phyloP scores from a whole-genome alignment of 352 stramenopile species.

The Albugo laibachii region DNA sequence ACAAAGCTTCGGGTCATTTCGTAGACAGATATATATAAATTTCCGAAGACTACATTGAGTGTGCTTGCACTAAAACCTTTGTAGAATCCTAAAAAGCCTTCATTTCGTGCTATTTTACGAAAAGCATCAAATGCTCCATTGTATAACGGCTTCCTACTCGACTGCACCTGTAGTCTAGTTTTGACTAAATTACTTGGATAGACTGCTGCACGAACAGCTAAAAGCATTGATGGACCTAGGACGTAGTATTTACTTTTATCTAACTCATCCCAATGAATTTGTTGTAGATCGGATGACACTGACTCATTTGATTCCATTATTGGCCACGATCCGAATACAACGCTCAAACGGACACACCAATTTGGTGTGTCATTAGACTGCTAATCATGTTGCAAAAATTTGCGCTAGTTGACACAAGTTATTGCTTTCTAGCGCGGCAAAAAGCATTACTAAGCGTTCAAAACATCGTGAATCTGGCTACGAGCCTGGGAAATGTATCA shows the following conservation, averaged over 20 bases:
- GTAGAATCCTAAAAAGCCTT: conserved; percentile 61
- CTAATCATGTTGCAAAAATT: conserved; percentile 18
- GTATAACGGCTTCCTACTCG: conserved; percentile 42
- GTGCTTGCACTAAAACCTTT: conserved; percentile 77
- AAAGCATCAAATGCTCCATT: conserved; percentile 68
- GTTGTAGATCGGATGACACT: conserved; percentile 15
- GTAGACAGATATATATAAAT: conserved; percentile 82
- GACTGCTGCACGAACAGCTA: conserved; percentile 59
- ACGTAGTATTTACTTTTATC: conserved; percentile 77
- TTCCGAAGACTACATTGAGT: conserved; percentile 68
- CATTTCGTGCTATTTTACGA: conserved; percentile 54
- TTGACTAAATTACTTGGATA: conserved; percentile 81
- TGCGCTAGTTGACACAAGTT: conserved; percentile 37
- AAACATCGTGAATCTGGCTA: conserved; percentile 38
- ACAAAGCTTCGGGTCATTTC: conserved; percentile 45
- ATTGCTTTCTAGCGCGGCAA: conserved; percentile 38
- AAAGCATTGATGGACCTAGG: conserved; percentile 62
- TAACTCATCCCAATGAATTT: conserved; percentile 80
- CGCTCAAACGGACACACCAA: background rate
- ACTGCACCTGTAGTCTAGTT: conserved; percentile 76
- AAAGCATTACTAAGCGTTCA: conserved; percentile 17
- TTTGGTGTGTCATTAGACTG: conserved; percentile 5
- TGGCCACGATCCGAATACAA: background rate
- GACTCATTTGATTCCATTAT: too few species aligned
- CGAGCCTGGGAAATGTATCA: conserved; percentile 22